Percentiles rank a stretch among this genome's conserved stretches.
phyloP scores from a whole-genome alignment of 306 rosid genomes.

The Quillaja saponaria region DNA sequence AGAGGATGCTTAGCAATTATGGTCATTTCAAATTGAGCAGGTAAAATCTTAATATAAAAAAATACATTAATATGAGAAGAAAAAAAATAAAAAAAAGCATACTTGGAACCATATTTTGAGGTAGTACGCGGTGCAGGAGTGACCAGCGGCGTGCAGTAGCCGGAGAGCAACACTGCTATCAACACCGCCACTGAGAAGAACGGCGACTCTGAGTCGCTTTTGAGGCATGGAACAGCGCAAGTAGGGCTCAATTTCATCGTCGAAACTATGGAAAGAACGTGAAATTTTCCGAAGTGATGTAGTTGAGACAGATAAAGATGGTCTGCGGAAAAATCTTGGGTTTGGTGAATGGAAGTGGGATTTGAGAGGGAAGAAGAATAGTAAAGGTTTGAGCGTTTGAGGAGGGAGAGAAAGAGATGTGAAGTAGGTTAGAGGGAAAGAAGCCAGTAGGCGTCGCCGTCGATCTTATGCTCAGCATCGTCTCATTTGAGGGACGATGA shows the following conservation, averaged over 20 bases:
- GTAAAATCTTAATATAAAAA: no score
- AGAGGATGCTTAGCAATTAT: no score
- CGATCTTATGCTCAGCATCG: conserved; percentile 33
- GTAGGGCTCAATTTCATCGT: conserved; percentile 43
- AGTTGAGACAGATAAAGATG: conserved; percentile 18
- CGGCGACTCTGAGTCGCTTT: conserved; percentile 61
- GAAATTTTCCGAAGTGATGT: conserved; percentile 23
- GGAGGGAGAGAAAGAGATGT: conserved; percentile 30
- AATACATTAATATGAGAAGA: no score
- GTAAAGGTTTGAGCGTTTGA: conserved; percentile 28
- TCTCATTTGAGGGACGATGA: no score
- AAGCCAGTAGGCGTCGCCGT: conserved; percentile 22
- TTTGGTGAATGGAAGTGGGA: conserved; percentile 1
- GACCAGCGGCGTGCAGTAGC: conserved; percentile 83
- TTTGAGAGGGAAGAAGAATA: conserved; percentile 6
- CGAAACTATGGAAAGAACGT: conserved; percentile 21
- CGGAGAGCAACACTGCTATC: conserved; percentile 95
- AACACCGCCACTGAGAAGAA: conserved; percentile 86
- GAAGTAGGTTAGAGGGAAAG: conserved; percentile 31
- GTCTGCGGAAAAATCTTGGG: conserved; percentile 24
- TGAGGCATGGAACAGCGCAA: conserved; percentile 69
- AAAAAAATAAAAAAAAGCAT: no score
- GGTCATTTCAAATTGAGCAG: no score
- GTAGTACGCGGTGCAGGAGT: conserved; percentile 85
- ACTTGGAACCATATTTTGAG: conserved; percentile 97